Conservation (phyloP, 495 filamentous ascomycete genomes). For the Podospora pseudopauciseta region DNA sequence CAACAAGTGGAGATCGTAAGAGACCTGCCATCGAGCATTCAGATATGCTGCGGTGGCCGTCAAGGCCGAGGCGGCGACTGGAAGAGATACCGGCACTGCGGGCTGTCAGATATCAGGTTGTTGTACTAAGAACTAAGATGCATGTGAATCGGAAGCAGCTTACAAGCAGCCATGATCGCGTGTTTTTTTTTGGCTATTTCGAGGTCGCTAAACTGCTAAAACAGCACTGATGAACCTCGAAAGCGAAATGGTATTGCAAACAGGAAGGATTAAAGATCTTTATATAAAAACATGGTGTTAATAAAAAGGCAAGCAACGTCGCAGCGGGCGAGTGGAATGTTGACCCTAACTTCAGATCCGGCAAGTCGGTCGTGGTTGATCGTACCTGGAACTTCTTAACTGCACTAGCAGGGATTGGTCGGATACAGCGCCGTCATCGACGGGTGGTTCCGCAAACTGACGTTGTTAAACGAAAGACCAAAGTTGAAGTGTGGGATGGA, state of each 20-base stretch:
- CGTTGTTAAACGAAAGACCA: not conserved
- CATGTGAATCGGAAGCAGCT: not conserved
- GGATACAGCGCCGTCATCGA: not conserved
- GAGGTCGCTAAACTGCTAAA: not conserved
- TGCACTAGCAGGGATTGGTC: not conserved
- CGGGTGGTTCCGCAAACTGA: not conserved
- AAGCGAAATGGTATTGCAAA: no score
- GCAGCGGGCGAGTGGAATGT: not conserved
- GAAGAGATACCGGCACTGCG: slow-evolving; percentile 24
- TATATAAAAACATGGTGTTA: not conserved
- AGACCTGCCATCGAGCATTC: slow-evolving; percentile 67
- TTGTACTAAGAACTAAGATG: not conserved
- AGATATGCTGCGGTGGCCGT: slow-evolving; percentile 73
- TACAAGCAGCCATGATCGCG: not conserved
- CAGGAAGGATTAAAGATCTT: no score
- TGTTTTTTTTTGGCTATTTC: not conserved
- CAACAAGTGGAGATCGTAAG: slow-evolving; percentile 61
- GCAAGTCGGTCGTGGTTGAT: not conserved
- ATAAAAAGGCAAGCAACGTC: not conserved
- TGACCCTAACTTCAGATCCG: not conserved
- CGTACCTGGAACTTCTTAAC: not conserved
- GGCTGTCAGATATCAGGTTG: not conserved
- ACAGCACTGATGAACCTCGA: no score
- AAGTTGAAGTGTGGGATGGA: not conserved
- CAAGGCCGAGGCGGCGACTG: slow-evolving; percentile 60